Evolutionary conservation across 2,329 filamentous ascomycete genomes (phyloP), one percentile per base, ranked within the genome.

Genomic region (Fusarium denticulatum): DNA sequence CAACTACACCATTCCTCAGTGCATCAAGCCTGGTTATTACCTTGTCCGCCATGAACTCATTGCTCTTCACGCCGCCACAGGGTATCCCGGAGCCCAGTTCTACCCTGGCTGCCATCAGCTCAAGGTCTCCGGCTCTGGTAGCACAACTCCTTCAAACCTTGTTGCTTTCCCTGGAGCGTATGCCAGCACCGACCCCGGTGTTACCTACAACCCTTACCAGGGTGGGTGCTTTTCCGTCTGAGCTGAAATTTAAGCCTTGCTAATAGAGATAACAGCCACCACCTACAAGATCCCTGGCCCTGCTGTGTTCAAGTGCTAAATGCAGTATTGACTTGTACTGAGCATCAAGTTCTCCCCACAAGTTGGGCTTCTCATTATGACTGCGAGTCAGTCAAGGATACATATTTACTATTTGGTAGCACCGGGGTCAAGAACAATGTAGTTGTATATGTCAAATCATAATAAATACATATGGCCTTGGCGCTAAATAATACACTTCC

Each of bases 31-130:
- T 1, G 88, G 88, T 4, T 87, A 87, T 82, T 89, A 90, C 79
- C 85, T 90, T 61, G 87, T 90, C 30, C 86, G 88, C 55, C 88
- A 90, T 74, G 88, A 90, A 79, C 85, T 88, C 75, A 86, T 89
- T 67, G 88, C 88, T 7, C 83, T 90, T 57, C 88, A 89, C 78
- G 73, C 86, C 7, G 83, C 82, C 22, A 84, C 79, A 63, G 49
- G 78, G 10, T 88, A 88, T 73, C 87, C 87, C 1, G 88, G 88
- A 24, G 87, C 85, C 2, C 88, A 90, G 74, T 86, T 89, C 79
- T 90, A 90, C 75, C 88, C 88, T 0, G 86, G 86, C 13, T 90
- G 88, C 80, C 88, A 89, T 78, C 88, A 89, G 79, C 82, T 90
- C 30, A 82, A 88, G 76, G 85, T 90, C 28, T 85, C 85, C 2